Percentiles rank a stretch among this genome's conserved stretches.
phyloP scores from a whole-genome alignment of 129 eudicot species.

The carrot (Daucus carota) region DH1_v3.0 NC_030384.2:32940501-32941000 shows the following conservation, averaged over 20 bases:
- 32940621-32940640: slow-evolving; percentile 95
- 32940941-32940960: slow-evolving; percentile 69
- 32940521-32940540: slow-evolving; percentile 90
- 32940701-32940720: slow-evolving; percentile 89
- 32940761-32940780: slow-evolving; percentile 77
- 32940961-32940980: slow-evolving; percentile 58
- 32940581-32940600: slow-evolving; percentile 62
- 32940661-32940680: slow-evolving; percentile 82
- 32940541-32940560: slow-evolving; percentile 94
- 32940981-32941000: not conserved
- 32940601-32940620: slow-evolving; percentile 80
- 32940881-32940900: slow-evolving; percentile 81
- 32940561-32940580: slow-evolving; percentile 86
- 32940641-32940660: slow-evolving; percentile 90
- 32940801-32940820: slow-evolving; percentile 87
- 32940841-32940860: slow-evolving; percentile 52
- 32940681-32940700: slow-evolving; percentile 92
- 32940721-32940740: slow-evolving; percentile 95
- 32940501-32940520: slow-evolving; percentile 52
- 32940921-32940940: slow-evolving; percentile 83
- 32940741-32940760: slow-evolving; percentile 79
- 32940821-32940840: slow-evolving; percentile 63
- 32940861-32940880: slow-evolving; percentile 89
- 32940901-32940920: slow-evolving; percentile 78
- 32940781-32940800: slow-evolving; percentile 77